Evolutionary conservation across 192 early-diverging fungal genomes (phyloP).

Genomic region (Lunasporangiospora selenospora): DNA sequence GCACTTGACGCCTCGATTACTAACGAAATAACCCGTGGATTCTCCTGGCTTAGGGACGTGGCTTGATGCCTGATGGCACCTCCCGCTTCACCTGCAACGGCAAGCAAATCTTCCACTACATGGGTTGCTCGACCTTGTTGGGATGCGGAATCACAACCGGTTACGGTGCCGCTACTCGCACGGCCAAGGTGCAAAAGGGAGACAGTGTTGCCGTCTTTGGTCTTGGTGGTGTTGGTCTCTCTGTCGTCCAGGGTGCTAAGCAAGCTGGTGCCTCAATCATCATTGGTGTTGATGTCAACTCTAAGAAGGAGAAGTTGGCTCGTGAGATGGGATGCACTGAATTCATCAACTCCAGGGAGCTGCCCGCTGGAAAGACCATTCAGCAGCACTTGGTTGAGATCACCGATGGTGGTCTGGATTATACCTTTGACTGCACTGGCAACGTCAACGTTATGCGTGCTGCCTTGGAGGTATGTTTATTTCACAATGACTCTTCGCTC

Average conservation of each 20-base stretch:
- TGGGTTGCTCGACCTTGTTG: conserved; percentile 93
- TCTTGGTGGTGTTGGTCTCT: conserved; percentile 92
- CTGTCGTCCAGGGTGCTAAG: conserved; percentile 86
- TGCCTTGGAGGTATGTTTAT: conserved; percentile 83
- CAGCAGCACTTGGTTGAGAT: conserved; percentile 81
- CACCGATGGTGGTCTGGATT: conserved; percentile 96
- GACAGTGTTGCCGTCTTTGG: conserved; percentile 91
- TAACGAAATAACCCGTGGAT: too few relatives aligned
- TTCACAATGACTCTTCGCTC: conserved; percentile 32
- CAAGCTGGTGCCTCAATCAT: conserved; percentile 72
- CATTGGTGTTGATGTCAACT: conserved; percentile 92
- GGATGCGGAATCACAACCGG: conserved; percentile 97
- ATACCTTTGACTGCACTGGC: conserved; percentile 96
- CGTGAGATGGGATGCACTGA: conserved; percentile 52
- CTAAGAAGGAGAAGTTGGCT: conserved; percentile 82
- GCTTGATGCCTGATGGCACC: conserved; percentile 95
- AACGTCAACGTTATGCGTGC: conserved; percentile 94
- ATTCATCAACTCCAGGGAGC: conserved; percentile 25
- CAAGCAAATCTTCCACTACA: conserved; percentile 91
- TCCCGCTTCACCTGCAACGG: conserved; percentile 93
- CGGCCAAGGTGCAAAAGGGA: conserved; percentile 88
- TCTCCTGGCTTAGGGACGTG: conserved; percentile 74
- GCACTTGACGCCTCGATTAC: too few relatives aligned
- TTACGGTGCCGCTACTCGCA: conserved; percentile 93
- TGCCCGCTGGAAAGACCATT: conserved; percentile 40